Base-by-base conservation (phyloP, 2,329 filamentous ascomycete species). In the Colletotrichum somersetense region DNA sequence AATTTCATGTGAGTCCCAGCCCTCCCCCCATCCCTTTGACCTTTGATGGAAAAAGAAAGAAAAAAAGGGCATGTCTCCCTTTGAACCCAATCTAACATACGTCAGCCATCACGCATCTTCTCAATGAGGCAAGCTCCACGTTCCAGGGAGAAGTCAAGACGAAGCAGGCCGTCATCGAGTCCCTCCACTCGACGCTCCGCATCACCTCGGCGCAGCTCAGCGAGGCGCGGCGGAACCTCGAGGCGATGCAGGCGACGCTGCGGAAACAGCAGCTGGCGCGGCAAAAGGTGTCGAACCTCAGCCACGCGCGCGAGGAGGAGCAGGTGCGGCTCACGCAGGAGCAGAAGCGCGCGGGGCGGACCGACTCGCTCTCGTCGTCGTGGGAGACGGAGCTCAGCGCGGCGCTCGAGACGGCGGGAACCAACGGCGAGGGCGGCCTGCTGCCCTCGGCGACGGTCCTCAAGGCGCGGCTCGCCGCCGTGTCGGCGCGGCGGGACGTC, bases 131-230 rank as follows among this genome's bases (percentile, higher is more conserved):
- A 6, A 91, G 95, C 62, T 88, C 91, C 55, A 91, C 94, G 56
- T 96, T 98, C 79, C 92, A 93, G 67, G 86, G 90, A 61, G 93
- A 96, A 80, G 90, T 97, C 74, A 92, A 92, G 76, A 87, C 92
- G 56, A 97, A 97, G 79, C 95, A 98, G 83, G 88, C 92, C 62
- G 89, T 91, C 40, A 92, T 98, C 66, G 95, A 98, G 78, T 87
- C 91, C 20, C 90, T 97, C 46, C 96, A 98, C 81, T 86, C 89
- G 53, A 91, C 92, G 35, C 91, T 99, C 63, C 92, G 94, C 61
- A 92, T 93, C 68, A 91, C 94, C 1, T 96, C 95, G 1, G 88
- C 91, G 26, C 90, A 93, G 73, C 89, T 97, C 42, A 91, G 92
- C 75, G 92, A 95, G 66, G 92, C 95, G 66, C 91, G 93, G 66